Evolutionary conservation across 441 rosid species (phyloP).

Genomic region (Brassica hybrid): DNA sequence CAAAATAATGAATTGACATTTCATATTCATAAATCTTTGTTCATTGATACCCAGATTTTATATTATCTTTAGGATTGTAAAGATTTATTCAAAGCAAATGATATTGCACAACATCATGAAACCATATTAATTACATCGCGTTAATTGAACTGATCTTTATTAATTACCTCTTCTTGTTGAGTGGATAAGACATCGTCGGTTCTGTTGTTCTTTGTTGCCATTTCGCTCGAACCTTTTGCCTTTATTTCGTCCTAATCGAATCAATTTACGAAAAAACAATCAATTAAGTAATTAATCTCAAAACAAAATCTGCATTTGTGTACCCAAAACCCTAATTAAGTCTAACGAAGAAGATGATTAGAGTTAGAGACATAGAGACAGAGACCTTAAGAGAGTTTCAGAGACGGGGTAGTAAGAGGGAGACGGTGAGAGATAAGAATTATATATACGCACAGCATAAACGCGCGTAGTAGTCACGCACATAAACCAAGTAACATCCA

Average conservation of each 20-base stretch:
- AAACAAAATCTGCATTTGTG: conserved; percentile 9
- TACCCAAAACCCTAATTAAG: neutral
- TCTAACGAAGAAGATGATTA: neutral
- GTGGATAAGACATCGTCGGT: conserved; percentile 45
- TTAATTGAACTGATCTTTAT: neutral
- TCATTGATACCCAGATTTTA: conserved; percentile 8
- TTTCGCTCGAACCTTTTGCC: conserved; percentile 26
- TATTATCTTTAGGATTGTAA: neutral
- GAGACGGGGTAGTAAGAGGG: neutral
- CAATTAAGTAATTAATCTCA: neutral
- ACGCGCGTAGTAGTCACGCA: conserved; percentile 1
- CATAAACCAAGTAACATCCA: neutral
- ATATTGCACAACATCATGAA: neutral
- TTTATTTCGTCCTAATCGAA: conserved; percentile 33
- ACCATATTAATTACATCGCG: neutral
- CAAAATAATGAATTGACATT: neutral
- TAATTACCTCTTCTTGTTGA: conserved; percentile 56
- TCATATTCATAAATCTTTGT: neutral
- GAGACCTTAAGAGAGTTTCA: conserved; percentile 6
- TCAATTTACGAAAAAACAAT: neutral
- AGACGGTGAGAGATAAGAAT: neutral
- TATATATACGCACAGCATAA: neutral
- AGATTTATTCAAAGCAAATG: conserved; percentile 1
- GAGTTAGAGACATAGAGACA: conserved; percentile 1
- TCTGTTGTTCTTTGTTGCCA: conserved; percentile 56